phyloP scores from a whole-genome alignment of 2,329 filamentous ascomycete species.

The Emydomyces testavorans region DNA sequence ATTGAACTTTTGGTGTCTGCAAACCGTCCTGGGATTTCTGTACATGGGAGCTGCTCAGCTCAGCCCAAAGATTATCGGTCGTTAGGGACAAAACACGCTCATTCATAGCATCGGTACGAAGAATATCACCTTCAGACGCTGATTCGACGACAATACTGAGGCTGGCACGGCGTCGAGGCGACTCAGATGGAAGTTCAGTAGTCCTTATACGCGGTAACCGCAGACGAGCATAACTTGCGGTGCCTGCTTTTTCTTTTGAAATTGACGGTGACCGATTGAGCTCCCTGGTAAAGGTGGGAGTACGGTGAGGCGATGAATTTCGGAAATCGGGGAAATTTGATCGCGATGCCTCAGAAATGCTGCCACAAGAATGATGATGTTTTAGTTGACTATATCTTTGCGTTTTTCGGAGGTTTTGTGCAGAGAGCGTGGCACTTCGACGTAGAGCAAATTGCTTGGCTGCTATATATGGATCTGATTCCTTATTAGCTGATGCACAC shows the following conservation, averaged over 20 bases:
- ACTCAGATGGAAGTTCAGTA: constrained; percentile 5
- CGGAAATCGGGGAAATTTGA: neutral
- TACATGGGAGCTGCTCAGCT: neutral
- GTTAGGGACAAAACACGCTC: neutral
- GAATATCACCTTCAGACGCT: constrained; percentile 4
- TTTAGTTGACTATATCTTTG: neutral
- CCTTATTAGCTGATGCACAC: neutral
- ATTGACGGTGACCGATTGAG: neutral
- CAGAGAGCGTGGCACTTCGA: constrained; percentile 6
- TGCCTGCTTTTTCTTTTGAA: neutral
- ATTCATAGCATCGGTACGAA: constrained; percentile 1
- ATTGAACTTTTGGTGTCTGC: neutral
- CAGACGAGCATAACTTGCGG: constrained; percentile 8
- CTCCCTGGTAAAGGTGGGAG: neutral
- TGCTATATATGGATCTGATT: constrained; percentile 3
- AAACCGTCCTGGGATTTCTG: neutral
- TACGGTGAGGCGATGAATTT: neutral
- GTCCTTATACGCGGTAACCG: constrained; percentile 13
- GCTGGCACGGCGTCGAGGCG: constrained; percentile 4
- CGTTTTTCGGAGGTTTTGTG: constrained; percentile 1
- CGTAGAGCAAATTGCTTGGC: constrained; percentile 1
- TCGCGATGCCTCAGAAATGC: neutral
- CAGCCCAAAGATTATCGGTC: neutral
- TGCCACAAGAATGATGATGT: constrained; percentile 6
- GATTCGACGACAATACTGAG: constrained; percentile 15